Evolutionary conservation across 495 filamentous ascomycete species (phyloP).

Genomic region (Oidiodendron maius): DNA sequence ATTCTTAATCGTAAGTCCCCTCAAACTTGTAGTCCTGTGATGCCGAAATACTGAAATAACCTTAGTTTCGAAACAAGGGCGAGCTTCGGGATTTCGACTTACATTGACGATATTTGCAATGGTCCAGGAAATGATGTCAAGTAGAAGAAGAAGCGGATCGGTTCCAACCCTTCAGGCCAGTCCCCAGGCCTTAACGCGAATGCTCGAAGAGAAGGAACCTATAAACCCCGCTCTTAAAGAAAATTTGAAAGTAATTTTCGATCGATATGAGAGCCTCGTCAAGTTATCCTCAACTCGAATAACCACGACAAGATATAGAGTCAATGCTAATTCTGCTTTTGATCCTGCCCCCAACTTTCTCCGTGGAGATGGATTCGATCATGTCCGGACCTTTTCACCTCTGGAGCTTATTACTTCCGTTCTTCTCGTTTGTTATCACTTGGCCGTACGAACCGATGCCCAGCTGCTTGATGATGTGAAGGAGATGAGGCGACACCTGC

Average conservation of each 20-base stretch:
- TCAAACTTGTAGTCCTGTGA: too few relatives aligned
- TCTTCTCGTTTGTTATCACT: constrained; percentile 35
- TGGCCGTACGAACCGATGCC: constrained; percentile 25
- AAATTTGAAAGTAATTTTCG: constrained; percentile 18
- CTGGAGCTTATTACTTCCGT: constrained; percentile 38
- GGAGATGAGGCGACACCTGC: constrained; percentile 28
- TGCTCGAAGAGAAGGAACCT: constrained; percentile 17
- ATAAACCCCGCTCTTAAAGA: constrained; percentile 12
- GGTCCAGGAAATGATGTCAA: constrained; percentile 17
- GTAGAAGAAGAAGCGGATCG: not conserved
- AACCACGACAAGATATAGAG: constrained; percentile 12
- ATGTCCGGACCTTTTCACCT: constrained; percentile 34
- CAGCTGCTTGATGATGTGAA: constrained; percentile 37
- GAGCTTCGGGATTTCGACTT: constrained; percentile 31
- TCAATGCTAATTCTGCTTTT: constrained; percentile 17
- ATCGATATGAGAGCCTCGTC: constrained; percentile 20
- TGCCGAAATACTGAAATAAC: too few relatives aligned
- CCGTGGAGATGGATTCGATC: constrained; percentile 4
- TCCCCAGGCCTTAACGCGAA: constrained; percentile 23
- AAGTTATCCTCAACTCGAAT: constrained; percentile 12
- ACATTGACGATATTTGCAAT: constrained; percentile 21
- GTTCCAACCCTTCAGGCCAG: constrained; percentile 23
- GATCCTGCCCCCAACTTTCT: constrained; percentile 19
- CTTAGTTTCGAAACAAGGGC: constrained; percentile 23
- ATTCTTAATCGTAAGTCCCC: constrained; percentile 27